Evolutionary conservation across 257 asterid genomes (phyloP).

Genomic region (Lycium ferocissimum): DNA sequence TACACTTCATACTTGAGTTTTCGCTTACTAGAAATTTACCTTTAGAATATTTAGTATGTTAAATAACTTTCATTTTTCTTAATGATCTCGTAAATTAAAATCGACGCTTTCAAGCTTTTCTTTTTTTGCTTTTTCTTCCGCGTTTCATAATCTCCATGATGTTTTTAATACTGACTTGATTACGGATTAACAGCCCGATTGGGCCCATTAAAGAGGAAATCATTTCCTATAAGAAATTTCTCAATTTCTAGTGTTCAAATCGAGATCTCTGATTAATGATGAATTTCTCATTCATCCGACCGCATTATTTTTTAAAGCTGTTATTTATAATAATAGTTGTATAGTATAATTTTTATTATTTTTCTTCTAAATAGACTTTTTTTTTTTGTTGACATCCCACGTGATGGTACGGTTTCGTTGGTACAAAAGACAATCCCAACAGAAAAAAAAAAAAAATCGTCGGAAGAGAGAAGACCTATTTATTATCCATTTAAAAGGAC

Average conservation of each 20-base stretch:
- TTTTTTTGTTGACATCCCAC: conserved; percentile 24
- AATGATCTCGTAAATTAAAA: neutral
- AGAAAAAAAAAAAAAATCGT: conserved; percentile 28
- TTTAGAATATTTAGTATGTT: neutral
- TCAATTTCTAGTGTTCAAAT: too few species aligned
- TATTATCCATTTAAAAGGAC: neutral
- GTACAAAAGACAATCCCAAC: conserved; percentile 33
- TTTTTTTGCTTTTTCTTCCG: neutral
- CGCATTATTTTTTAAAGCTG: too few species aligned
- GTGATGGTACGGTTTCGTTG: conserved; percentile 32
- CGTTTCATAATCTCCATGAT: too few species aligned
- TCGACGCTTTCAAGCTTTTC: neutral
- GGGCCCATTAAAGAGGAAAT: too few species aligned
- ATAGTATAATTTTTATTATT: neutral
- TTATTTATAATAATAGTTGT: too few species aligned
- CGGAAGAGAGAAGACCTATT: conserved; percentile 5
- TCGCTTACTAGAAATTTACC: too few species aligned
- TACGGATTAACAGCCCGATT: too few species aligned
- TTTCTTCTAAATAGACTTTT: neutral
- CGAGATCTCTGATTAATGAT: too few species aligned
- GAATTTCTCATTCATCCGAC: too few species aligned
- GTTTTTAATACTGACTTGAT: too few species aligned
- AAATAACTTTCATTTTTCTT: neutral
- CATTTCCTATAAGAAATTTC: too few species aligned
- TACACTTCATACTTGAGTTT: neutral